Percentiles rank a stretch among this genome's conserved stretches.
Evolutionary conservation across 2,329 filamentous ascomycete genomes (phyloP).

Genomic region (Penicillium sp.): DNA sequence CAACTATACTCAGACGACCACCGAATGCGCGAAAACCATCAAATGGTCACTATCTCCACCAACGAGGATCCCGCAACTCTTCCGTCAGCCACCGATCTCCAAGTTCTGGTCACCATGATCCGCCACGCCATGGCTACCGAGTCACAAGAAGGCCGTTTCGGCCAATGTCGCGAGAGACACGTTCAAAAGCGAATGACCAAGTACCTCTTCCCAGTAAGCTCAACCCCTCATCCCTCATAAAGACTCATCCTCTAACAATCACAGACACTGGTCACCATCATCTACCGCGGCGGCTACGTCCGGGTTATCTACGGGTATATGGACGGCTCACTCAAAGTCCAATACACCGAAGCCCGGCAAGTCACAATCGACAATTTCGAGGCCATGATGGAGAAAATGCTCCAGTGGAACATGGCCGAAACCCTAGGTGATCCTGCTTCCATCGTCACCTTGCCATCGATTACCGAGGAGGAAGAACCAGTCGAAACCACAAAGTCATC

Average conservation of each 20-base stretch:
- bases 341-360: slow-evolving; percentile 5
- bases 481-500: neutral
- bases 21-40: neutral
- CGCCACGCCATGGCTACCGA: neutral
- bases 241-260: neutral
- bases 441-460: neutral
- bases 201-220: slow-evolving; percentile 6
- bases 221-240: neutral
- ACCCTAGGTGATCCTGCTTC: slow-evolving; percentile 1
- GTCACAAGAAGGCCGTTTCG: neutral
- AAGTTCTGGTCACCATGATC: neutral
- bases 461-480: neutral
- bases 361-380: slow-evolving; percentile 1
- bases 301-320: slow-evolving; percentile 8
- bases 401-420: slow-evolving; percentile 5
- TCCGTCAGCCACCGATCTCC: slow-evolving; percentile 1
- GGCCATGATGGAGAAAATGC: neutral
- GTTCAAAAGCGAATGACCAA: neutral
- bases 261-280: slow-evolving; percentile 5
- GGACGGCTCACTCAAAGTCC: slow-evolving; percentile 2
- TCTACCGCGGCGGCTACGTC: slow-evolving; percentile 7
- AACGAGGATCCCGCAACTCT: neutral
- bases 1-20: neutral
- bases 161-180: neutral
- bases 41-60: neutral